Base-by-base conservation (phyloP, 1,284 basidiomycete species). In the Tylopilus sp. region DNA sequence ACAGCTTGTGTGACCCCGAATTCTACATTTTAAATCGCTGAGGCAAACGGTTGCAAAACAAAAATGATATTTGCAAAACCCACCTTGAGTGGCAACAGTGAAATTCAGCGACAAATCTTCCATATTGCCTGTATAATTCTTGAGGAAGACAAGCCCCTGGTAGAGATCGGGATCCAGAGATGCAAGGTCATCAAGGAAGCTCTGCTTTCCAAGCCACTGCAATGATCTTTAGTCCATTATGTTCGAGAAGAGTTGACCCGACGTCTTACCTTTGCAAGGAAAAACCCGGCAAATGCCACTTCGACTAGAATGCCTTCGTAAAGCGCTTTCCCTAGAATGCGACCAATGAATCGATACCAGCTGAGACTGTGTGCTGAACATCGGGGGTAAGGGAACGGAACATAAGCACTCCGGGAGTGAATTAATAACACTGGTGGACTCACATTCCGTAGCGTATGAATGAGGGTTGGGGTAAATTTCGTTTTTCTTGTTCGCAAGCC, bases 301-400 rank as follows among this genome's bases (percentile, higher is more conserved):
- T 98, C 93, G n/a, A 97, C 85, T 7, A 99, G 75, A 43, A 99
- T 98, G 2, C 95, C 94, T 48, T 98, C 92, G 65, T 99, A 99
- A 60, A 99, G 76, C 0, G 96, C 96, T 66, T 98, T 98, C 10
- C 95, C 96, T 0, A 98, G 74, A 21, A 99, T 89, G 0, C 92
- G 77, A 0, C 97, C 96, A 52, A 98, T 85, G 69, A 98, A 99
- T 2, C 85, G 78, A 67, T 94, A 99, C 97, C 97, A 99, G 39
- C 81, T 81, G 44, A 97, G 73, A 63, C 85, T 94, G 61, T 91
- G 85, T 0, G 79, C 89, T 92, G 54, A 2, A 44, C 8, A 31
- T 21, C 26, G 33, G 15, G 25, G 33, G 21, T 7, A 23, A 39
- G 53, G 40, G 37, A 34, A 43, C 34, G 18, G 13, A 29, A 8